Percentiles rank a stretch among this genome's conserved stretches.
These are phyloP conservation scores for Pseudozyma sp. DNA, from an alignment of 1,284 basidiomycete species.

Conservation along the genomic window DNA sequence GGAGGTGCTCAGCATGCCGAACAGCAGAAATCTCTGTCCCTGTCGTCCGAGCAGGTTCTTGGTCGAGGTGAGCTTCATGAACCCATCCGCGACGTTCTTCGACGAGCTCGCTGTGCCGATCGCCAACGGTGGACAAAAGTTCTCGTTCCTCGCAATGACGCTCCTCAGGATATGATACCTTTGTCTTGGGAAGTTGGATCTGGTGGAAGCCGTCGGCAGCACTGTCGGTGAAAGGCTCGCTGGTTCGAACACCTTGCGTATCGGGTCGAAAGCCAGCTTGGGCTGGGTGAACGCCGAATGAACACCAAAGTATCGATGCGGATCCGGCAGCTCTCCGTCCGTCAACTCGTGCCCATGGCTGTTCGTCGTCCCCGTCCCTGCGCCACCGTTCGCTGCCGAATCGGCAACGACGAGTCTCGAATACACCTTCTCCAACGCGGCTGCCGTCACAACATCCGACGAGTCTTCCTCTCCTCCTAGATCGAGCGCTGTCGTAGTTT, in stretches of 20 bases:
- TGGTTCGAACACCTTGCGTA: slow-evolving; percentile 82
- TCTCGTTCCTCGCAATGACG: slow-evolving; percentile 64
- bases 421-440: slow-evolving; percentile 59
- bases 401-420: slow-evolving; percentile 60
- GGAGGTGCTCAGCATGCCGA: slow-evolving; percentile 90
- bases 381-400: slow-evolving; percentile 32
- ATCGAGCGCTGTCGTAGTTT: not conserved
- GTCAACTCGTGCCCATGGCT: slow-evolving; percentile 48
- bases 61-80: slow-evolving; percentile 82
- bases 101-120: slow-evolving; percentile 18
- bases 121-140: slow-evolving; percentile 65
- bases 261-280: slow-evolving; percentile 84
- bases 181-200: slow-evolving; percentile 51
- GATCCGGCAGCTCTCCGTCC: slow-evolving; percentile 77
- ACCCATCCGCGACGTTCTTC: slow-evolving; percentile 32
- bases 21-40: slow-evolving; percentile 88
- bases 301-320: slow-evolving; percentile 84
- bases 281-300: slow-evolving; percentile 96
- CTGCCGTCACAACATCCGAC: slow-evolving; percentile 57
- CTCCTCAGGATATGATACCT: slow-evolving; percentile 59
- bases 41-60: slow-evolving; percentile 93
- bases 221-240: slow-evolving; percentile 25
- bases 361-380: not conserved
- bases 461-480: slow-evolving; percentile 3
- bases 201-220: slow-evolving; percentile 50